Conservation (phyloP, 208 protist species). For the Crithidia fasciculata region DNA sequence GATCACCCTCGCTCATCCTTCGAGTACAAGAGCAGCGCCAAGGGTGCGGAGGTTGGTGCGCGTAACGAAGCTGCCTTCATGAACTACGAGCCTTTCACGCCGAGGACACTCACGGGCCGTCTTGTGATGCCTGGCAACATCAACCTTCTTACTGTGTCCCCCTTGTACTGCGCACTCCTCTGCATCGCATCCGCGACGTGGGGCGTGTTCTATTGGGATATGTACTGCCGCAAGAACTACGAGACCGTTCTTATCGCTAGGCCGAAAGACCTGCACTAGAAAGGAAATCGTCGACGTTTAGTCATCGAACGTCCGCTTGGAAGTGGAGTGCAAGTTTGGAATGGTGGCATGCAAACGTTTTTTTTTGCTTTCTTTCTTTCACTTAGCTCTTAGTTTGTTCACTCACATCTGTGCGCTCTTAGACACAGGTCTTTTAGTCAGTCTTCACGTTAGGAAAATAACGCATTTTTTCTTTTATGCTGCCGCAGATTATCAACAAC, state of each 20-base stretch:
- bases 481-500: background rate
- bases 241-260: conserved; percentile 83
- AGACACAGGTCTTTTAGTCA: conserved; percentile 24
- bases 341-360: background rate
- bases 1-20: conserved; percentile 64
- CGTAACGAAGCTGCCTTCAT: conserved; percentile 90
- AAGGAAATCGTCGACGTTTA: conserved; percentile 3
- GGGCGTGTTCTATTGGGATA: conserved; percentile 90
- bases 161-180: conserved; percentile 68
- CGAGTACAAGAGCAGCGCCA: conserved; percentile 75
- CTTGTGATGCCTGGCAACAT: conserved; percentile 78
- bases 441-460: conserved; percentile 17
- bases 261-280: conserved; percentile 45
- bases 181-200: conserved; percentile 64
- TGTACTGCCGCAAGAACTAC: conserved; percentile 83
- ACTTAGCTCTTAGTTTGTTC: conserved; percentile 21
- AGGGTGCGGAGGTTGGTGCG: conserved; percentile 85
- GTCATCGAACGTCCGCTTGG: too few species aligned
- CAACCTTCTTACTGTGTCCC: conserved; percentile 80
- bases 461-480: conserved; percentile 10
- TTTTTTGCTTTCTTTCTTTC: conserved; percentile 8
- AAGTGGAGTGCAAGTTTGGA: background rate
- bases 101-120: conserved; percentile 50
- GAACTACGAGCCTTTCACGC: conserved; percentile 77
- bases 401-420: conserved; percentile 16